Conservation (phyloP, 306 rosid genomes). For the Notholithocarpus densiflorus region DNA sequence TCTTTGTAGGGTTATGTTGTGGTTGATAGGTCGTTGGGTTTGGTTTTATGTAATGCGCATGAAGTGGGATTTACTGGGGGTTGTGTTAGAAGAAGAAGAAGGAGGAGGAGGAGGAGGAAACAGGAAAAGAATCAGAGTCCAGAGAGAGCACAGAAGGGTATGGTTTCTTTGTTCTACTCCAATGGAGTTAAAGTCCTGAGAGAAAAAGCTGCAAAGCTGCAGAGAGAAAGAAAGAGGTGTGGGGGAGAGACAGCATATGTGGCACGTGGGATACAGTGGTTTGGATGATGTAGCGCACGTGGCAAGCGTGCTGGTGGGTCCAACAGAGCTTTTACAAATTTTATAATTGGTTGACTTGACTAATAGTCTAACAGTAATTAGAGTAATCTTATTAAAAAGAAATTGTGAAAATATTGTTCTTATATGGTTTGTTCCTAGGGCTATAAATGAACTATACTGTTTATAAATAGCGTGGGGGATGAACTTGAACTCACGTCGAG, state of each 20-base stretch:
- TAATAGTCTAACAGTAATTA: too few species aligned
- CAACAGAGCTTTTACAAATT: not conserved
- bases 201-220: constrained; percentile 31
- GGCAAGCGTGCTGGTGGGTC: constrained; percentile 19
- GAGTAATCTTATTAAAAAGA: too few species aligned
- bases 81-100: not conserved
- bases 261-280: constrained; percentile 32
- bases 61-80: not conserved
- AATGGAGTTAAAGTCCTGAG: constrained; percentile 20
- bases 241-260: not conserved
- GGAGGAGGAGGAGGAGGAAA: not conserved
- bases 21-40: not conserved
- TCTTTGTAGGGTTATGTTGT: not conserved
- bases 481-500: too few species aligned
- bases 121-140: not conserved
- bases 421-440: too few species aligned
- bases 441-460: too few species aligned
- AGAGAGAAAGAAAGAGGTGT: not conserved
- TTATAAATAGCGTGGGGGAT: too few species aligned
- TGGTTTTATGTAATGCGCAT: not conserved
- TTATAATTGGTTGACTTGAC: too few species aligned
- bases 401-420: too few species aligned
- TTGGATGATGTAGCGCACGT: constrained; percentile 27
- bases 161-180: constrained; percentile 20
- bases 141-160: constrained; percentile 16